Evolutionary conservation across 2,329 filamentous ascomycete genomes (phyloP).

Genomic region (Parastagonospora nodorum): DNA sequence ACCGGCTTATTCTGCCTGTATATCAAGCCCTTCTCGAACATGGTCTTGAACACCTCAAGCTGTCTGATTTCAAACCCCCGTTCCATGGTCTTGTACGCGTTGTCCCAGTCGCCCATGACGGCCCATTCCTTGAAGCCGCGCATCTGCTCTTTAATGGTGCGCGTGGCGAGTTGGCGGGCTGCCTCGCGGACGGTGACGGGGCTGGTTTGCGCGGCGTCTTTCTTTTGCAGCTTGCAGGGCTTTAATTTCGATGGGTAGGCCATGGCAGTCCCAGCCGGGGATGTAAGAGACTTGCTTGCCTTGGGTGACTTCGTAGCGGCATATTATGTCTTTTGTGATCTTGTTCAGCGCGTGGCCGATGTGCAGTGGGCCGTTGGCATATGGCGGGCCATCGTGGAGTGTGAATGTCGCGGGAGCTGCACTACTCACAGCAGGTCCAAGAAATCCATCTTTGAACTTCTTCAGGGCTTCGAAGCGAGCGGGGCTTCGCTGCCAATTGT

Average conservation of each 20-base stretch:
- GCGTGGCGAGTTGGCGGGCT: constrained; percentile 68
- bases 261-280: constrained; percentile 98
- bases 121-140: constrained; percentile 73
- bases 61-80: constrained; percentile 74
- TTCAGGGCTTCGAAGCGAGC: constrained; percentile 29
- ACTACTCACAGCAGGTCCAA: background rate
- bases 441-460: background rate
- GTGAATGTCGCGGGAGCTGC: constrained; percentile 67
- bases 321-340: constrained; percentile 91
- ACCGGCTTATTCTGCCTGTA: constrained; percentile 82
- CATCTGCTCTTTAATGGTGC: constrained; percentile 75
- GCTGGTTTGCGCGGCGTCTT: constrained; percentile 43
- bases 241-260: constrained; percentile 95
- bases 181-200: constrained; percentile 65
- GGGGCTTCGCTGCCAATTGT: constrained; percentile 76
- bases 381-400: constrained; percentile 94
- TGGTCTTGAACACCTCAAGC: constrained; percentile 73
- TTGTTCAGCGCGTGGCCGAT: constrained; percentile 97
- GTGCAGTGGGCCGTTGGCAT: constrained; percentile 91
- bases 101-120: constrained; percentile 81
- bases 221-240: constrained; percentile 69
- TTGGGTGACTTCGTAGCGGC: constrained; percentile 77
- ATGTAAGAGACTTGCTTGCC: constrained; percentile 79
- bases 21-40: constrained; percentile 72
- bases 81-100: constrained; percentile 80